Conservation (phyloP, 2,329 filamentous ascomycete species). For the Aotearoamyces nothofagi region DNA sequence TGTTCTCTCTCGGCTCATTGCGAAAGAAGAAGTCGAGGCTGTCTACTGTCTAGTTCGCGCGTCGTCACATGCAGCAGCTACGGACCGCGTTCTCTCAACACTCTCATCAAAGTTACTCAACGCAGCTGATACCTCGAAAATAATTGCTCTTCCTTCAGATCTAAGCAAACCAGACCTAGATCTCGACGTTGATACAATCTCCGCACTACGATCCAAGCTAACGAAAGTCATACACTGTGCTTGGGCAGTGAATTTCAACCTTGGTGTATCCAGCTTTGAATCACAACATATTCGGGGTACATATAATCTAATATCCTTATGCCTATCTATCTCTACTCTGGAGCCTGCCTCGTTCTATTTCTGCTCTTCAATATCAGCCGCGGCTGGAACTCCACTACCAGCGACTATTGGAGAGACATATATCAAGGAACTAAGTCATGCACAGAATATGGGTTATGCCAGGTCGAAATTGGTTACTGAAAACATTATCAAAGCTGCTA, state of each 20-base stretch:
- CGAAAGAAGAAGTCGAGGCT: conserved; percentile 34
- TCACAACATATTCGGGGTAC: conserved; percentile 26
- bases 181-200: conserved; percentile 16
- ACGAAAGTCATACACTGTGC: conserved; percentile 32
- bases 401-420: conserved; percentile 21
- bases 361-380: conserved; percentile 23
- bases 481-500: conserved; percentile 24
- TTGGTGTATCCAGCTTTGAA: conserved; percentile 33
- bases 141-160: conserved; percentile 24
- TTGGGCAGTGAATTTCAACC: conserved; percentile 42
- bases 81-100: conserved; percentile 20
- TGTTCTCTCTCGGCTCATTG: conserved; percentile 40
- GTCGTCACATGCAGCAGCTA: conserved; percentile 17
- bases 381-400: conserved; percentile 16
- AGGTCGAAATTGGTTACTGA: conserved; percentile 33
- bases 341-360: conserved; percentile 20
- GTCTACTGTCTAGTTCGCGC: conserved; percentile 36
- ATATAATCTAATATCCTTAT: conserved; percentile 26
- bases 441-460: conserved; percentile 35
- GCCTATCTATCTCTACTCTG: conserved; percentile 15
- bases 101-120: conserved; percentile 19
- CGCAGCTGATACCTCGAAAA: conserved; percentile 14
- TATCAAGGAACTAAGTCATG: conserved; percentile 12
- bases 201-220: conserved; percentile 18
- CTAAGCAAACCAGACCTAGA: conserved; percentile 26